A percentile compares a stretch with the other conserved stretches of the same genome.
Conservation (phyloP, 768 basidiomycete species). For the Kwoniella heveanensis region DNA sequence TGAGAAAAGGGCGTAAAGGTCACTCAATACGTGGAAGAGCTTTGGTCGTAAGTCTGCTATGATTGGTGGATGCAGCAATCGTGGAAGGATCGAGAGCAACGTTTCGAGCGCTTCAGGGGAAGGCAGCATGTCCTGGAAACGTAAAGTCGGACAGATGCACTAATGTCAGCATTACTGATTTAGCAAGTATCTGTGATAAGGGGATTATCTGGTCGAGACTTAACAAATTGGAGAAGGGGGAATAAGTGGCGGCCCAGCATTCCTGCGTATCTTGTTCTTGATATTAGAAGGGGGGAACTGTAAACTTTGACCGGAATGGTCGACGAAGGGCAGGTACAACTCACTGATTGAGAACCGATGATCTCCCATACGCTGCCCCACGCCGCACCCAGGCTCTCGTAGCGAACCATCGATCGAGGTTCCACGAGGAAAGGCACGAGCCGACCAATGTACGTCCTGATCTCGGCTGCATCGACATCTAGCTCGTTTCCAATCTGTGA, state of each 20-base stretch:
- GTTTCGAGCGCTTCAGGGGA: background rate
- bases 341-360: constrained; percentile 7
- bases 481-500: too few relatives aligned
- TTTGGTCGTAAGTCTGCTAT: constrained; percentile 18
- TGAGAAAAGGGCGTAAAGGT: constrained; percentile 33
- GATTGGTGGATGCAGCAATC: constrained; percentile 42
- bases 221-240: too few relatives aligned
- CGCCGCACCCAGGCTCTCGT: constrained; percentile 32
- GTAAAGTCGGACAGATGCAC: too few relatives aligned
- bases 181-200: too few relatives aligned
- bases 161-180: too few relatives aligned
- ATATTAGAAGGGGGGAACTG: too few relatives aligned
- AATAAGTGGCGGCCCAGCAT: too few relatives aligned
- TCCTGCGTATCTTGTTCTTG: too few relatives aligned
- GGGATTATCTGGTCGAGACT: too few relatives aligned
- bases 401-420: constrained; percentile 43
- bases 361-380: constrained; percentile 47
- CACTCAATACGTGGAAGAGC: constrained; percentile 27
- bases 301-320: background rate
- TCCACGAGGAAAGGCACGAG: constrained; percentile 44
- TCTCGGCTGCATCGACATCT: constrained; percentile 13
- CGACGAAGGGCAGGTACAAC: background rate
- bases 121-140: background rate
- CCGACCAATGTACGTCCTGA: constrained; percentile 22
- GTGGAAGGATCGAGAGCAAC: constrained; percentile 10